Conservation (phyloP, 495 filamentous ascomycete species). For the Amphirosellinia nigrospora region DNA sequence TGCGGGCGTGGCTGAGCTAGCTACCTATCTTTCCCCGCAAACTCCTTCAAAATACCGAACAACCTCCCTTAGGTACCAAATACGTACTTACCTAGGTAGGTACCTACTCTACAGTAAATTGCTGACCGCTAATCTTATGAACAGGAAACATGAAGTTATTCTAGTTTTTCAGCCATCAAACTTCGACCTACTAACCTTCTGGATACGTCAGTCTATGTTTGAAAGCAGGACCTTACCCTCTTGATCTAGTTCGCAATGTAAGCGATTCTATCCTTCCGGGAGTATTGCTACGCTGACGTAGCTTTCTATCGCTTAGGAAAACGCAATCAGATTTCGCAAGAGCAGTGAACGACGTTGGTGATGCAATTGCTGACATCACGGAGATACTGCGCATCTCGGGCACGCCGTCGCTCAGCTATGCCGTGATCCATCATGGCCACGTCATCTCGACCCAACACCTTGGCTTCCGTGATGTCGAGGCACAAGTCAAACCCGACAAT, state of each 20-base stretch:
- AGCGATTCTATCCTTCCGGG: background rate
- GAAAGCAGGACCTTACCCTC: background rate
- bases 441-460: background rate
- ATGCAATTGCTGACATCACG: background rate
- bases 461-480: constrained; percentile 1
- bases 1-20: too few species aligned
- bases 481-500: background rate
- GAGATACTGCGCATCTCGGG: background rate
- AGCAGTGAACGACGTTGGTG: background rate
- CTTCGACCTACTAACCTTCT: too few species aligned
- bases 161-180: too few species aligned
- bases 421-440: background rate
- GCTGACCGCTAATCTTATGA: too few species aligned
- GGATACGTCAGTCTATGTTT: too few species aligned
- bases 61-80: too few species aligned
- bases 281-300: background rate
- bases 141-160: too few species aligned
- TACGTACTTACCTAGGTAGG: too few species aligned
- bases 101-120: too few species aligned
- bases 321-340: background rate
- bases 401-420: constrained; percentile 3
- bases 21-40: too few species aligned
- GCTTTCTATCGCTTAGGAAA: background rate
- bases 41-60: too few species aligned
- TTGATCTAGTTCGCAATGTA: background rate